Percentiles rank a stretch among this genome's conserved stretches.
These are phyloP conservation scores for Citrus mangshanensis DNA, from an alignment of 345 rosid genomes.

Conservation along the genomic window DNA sequence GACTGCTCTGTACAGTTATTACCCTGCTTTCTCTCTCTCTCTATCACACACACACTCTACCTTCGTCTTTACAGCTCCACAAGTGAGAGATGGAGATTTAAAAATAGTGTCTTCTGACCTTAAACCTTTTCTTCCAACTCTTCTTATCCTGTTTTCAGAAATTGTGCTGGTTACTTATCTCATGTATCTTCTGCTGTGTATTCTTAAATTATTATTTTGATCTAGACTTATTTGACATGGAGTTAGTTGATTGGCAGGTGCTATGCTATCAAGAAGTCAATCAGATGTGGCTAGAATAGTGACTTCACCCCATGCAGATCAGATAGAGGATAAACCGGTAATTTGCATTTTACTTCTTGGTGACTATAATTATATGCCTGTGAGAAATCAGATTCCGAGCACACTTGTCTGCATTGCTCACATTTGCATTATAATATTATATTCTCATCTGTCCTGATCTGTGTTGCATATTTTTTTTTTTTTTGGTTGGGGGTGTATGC, in stretches of 20 bases:
- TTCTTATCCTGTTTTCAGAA: not conserved
- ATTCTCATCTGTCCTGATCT: slow-evolving; percentile 17
- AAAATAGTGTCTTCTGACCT: not conserved
- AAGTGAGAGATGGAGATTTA: not conserved
- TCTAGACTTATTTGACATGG: slow-evolving; percentile 26
- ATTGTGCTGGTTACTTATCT: slow-evolving; percentile 2
- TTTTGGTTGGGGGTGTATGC: slow-evolving; percentile 15
- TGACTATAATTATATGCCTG: slow-evolving; percentile 14
- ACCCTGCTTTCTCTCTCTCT: not conserved
- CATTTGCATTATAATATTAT: slow-evolving; percentile 23
- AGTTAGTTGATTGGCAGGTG: slow-evolving; percentile 32
- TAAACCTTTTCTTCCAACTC: not conserved
- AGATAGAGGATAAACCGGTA: slow-evolving; percentile 67
- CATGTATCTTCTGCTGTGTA: slow-evolving; percentile 5
- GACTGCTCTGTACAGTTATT: not conserved
- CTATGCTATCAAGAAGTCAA: slow-evolving; percentile 65
- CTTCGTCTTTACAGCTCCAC: not conserved
- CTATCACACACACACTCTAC: too few species aligned
- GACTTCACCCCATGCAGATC: slow-evolving; percentile 45
- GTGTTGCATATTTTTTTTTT: slow-evolving; percentile 9
- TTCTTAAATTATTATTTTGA: slow-evolving; percentile 8
- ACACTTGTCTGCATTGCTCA: slow-evolving; percentile 23
- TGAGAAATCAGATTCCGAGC: slow-evolving; percentile 20
- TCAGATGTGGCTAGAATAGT: slow-evolving; percentile 62
- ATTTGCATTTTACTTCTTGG: slow-evolving; percentile 8